Conservation (phyloP, 495 filamentous ascomycete genomes). For the Penicillium daleae region DNA sequence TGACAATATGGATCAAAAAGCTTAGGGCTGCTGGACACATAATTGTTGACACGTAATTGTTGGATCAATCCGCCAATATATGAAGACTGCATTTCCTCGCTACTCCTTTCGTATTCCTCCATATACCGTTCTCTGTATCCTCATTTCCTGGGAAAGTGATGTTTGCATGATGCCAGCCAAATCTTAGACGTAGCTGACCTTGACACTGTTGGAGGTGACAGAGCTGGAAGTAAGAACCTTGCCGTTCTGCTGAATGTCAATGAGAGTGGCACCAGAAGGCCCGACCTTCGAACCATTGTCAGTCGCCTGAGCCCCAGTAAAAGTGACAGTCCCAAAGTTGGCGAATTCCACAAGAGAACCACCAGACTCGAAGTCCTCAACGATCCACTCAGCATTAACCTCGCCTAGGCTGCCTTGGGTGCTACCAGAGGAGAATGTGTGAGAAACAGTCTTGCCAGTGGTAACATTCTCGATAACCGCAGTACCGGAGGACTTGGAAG, state of each 20-base stretch:
- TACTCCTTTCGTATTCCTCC: background rate
- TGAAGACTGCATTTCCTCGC: background rate
- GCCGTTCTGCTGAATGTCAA: constrained; percentile 52
- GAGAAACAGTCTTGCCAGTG: constrained; percentile 52
- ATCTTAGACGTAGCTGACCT: constrained; percentile 27
- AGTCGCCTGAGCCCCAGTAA: constrained; percentile 42
- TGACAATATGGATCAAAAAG: no score
- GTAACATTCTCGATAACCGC: constrained; percentile 55
- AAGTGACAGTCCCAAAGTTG: constrained; percentile 57
- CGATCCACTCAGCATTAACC: constrained; percentile 63
- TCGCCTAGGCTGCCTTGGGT: constrained; percentile 25
- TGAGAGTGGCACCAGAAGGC: constrained; percentile 44
- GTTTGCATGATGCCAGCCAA: background rate
- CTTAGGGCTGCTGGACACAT: no score
- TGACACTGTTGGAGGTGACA: constrained; percentile 38
- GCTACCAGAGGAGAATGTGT: constrained; percentile 45
- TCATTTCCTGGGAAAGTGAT: background rate
- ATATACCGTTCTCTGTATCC: background rate
- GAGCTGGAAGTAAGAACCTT: constrained; percentile 47
- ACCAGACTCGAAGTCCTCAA: constrained; percentile 58
- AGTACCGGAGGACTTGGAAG: constrained; percentile 46
- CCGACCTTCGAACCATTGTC: constrained; percentile 34
- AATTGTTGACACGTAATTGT: no score
- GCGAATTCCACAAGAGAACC: constrained; percentile 53
- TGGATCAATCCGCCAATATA: background rate